These are phyloP conservation scores for Albizia julibrissin DNA, from an alignment of 306 rosid species.

Conservation along the genomic window DNA sequence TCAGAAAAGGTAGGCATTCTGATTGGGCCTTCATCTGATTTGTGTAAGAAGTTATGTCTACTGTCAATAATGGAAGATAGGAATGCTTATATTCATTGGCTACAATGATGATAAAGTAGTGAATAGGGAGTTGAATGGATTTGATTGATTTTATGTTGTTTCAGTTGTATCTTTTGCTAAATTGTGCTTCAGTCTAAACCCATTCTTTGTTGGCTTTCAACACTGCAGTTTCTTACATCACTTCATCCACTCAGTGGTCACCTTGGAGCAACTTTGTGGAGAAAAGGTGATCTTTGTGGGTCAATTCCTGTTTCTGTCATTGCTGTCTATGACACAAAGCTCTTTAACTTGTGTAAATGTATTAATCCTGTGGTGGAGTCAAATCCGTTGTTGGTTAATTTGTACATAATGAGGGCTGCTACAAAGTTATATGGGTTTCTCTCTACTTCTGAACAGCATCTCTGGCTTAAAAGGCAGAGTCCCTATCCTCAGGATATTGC, in stretches of 20 bases:
- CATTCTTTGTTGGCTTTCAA: constrained; percentile 33
- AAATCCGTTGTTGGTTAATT: constrained; percentile 59
- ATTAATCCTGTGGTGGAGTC: constrained; percentile 79
- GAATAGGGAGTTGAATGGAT: not conserved
- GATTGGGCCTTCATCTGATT: constrained; percentile 4
- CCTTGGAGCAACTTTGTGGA: constrained; percentile 67
- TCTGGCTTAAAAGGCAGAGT: constrained; percentile 65
- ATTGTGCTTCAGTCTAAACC: constrained; percentile 24
- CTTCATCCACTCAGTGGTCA: constrained; percentile 89
- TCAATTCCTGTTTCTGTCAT: constrained; percentile 67
- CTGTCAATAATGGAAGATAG: constrained; percentile 22
- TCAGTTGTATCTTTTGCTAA: not conserved
- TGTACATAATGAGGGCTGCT: constrained; percentile 58
- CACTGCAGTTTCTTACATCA: constrained; percentile 66
- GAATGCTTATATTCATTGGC: constrained; percentile 2
- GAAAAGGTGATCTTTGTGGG: constrained; percentile 68
- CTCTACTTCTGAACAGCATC: constrained; percentile 53
- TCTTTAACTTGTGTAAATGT: constrained; percentile 61
- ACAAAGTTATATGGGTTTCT: constrained; percentile 51
- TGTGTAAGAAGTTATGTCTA: not conserved
- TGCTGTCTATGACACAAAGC: constrained; percentile 59
- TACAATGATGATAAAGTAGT: constrained; percentile 17
- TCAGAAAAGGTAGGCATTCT: constrained; percentile 72
- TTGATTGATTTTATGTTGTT: constrained; percentile 7
- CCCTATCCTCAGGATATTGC: constrained; percentile 62